Base-by-base conservation (phyloP, 2,329 filamentous ascomycete species). In the Sclerotinia nivalis region DNA sequence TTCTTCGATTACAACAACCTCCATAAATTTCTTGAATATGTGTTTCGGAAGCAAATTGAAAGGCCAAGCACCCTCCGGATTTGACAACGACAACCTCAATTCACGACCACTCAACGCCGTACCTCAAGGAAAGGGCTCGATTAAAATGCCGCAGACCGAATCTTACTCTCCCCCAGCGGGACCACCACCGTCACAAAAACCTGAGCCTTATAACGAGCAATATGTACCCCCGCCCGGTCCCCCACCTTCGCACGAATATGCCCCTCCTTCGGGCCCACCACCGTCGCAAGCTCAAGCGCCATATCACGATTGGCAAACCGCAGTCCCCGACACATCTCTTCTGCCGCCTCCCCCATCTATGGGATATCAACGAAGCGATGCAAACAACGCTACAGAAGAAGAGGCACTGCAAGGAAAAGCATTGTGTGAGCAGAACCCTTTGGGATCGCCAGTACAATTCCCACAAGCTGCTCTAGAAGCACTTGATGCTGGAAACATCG, bases 331-430 rank as follows among this genome's bases (percentile, higher is more conserved):
- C 78, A 93, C 88, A 1, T 84, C 90, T 0, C 84, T 91, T 13
- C 87, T 93, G 56, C 91, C 91, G 1, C 91, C 91, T 0, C 91
- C 91, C 0, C 91, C 91, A 0, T 85, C 86, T 43, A 84, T 93
- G 68, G 87, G 87, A 62, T 88, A 88, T 75, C 87, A 91, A 71
- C 81, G 79, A 45, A 93, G 90, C 18, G 87, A 88, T 0, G 85
- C 89, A 2, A 89, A 87, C 77, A 95, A 95, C 79, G 89, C 92
- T 1, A 86, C 86, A 2, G 84, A 86, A 73, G 83, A 84, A 64
- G 86, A 92, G 71, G 88, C 89, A 71, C 84, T 87, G 34, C 85
- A 86, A 2, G 92, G 89, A 67, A 86, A 89, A 77, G 79, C 79
- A 22, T 95, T 91, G 91, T 92, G 90, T 75, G 73, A 77, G 6